Percentiles rank a stretch among this genome's conserved stretches.
Conservation (phyloP, 345 rosid genomes). For the Linum tenue region DNA sequence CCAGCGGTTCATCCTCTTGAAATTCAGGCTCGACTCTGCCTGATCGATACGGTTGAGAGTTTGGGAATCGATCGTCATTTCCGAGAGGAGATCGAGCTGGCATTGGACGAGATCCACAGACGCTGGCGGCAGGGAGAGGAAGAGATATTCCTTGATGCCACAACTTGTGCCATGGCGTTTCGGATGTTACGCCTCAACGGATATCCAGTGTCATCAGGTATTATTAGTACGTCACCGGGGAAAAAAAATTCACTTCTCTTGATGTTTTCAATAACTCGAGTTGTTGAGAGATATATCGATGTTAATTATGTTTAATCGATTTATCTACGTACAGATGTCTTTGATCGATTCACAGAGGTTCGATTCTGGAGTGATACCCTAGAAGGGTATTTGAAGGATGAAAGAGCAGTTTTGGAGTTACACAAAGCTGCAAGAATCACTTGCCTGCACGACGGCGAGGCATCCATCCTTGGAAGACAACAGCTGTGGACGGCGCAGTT, state of each 20-base stretch:
- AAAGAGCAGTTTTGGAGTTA: conserved; percentile 48
- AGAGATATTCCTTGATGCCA: conserved; percentile 48
- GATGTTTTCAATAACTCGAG: too few species aligned
- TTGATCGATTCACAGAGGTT: conserved; percentile 39
- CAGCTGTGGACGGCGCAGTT: conserved; percentile 44
- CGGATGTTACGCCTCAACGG: conserved; percentile 57
- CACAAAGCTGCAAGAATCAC: conserved; percentile 51
- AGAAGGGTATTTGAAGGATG: conserved; percentile 50
- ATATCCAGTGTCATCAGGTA: conserved; percentile 71
- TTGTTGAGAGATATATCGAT: too few species aligned
- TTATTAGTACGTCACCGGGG: too few species aligned
- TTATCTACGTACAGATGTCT: conserved; percentile 28
- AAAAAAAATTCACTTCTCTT: too few species aligned
- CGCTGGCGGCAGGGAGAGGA: conserved; percentile 68
- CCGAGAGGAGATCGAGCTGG: conserved; percentile 38
- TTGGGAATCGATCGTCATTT: conserved; percentile 65
- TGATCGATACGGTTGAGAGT: conserved; percentile 53
- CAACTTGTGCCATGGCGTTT: conserved; percentile 68
- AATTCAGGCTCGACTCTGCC: conserved; percentile 41
- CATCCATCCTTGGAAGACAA: conserved; percentile 44
- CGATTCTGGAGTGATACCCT: conserved; percentile 35
- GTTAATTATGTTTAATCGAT: too few species aligned
- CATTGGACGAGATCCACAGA: conserved; percentile 62
- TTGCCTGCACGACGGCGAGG: conserved; percentile 17
- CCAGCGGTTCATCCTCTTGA: conserved; percentile 66